phyloP scores from a whole-genome alignment of 2,329 filamentous ascomycete species.

The Cadophora malorum region DNA sequence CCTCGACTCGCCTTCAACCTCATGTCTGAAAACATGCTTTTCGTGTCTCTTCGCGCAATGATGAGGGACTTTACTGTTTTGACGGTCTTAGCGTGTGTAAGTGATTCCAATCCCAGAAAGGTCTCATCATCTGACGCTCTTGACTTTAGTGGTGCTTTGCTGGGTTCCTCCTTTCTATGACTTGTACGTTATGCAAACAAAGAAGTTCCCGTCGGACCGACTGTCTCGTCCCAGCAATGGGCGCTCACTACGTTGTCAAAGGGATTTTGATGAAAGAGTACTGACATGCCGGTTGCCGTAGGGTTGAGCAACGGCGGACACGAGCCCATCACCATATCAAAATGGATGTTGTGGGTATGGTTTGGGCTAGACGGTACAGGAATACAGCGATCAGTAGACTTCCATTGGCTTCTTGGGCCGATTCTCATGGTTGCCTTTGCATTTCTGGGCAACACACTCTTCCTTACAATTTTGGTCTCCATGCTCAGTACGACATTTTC shows the following conservation, averaged over 20 bases:
- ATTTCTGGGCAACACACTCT: constrained; percentile 85
- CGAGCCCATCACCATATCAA: constrained; percentile 72
- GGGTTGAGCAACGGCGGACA: constrained; percentile 70
- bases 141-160: constrained; percentile 74
- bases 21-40: constrained; percentile 83
- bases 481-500: constrained; percentile 87
- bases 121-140: neutral
- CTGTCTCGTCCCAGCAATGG: neutral
- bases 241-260: too few relatives aligned
- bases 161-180: constrained; percentile 79
- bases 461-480: constrained; percentile 87
- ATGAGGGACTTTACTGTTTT: constrained; percentile 77
- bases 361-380: constrained; percentile 76
- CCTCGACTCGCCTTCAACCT: constrained; percentile 83
- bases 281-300: neutral
- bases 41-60: constrained; percentile 82
- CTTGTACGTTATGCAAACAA: constrained; percentile 53
- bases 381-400: constrained; percentile 65
- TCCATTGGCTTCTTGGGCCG: constrained; percentile 78
- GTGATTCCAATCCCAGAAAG: neutral
- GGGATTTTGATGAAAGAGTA: neutral
- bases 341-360: constrained; percentile 96
- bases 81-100: constrained; percentile 12
- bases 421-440: constrained; percentile 83
- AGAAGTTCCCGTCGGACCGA: neutral